Percentiles rank a stretch among this genome's conserved stretches.
Evolutionary conservation across 2,329 filamentous ascomycete genomes (phyloP).

Genomic region (Calonectria pseudoreteaudii): DNA sequence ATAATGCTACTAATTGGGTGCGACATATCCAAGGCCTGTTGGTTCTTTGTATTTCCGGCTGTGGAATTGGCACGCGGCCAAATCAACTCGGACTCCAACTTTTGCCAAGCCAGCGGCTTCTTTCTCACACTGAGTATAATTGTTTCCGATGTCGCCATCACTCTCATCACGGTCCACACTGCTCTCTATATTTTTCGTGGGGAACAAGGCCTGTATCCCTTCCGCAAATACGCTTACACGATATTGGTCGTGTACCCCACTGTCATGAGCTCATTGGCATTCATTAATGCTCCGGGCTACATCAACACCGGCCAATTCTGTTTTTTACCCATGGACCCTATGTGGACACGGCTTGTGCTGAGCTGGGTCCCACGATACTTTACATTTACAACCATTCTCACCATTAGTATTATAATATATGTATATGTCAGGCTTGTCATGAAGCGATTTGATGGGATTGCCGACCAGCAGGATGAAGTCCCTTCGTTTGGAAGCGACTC

Average conservation of each 20-base stretch:
- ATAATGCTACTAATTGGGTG: conserved; percentile 80
- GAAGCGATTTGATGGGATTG: conserved; percentile 49
- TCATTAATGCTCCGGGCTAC: conserved; percentile 69
- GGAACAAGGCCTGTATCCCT: conserved; percentile 76
- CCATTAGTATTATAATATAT: conserved; percentile 78
- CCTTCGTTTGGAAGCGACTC: conserved; percentile 22
- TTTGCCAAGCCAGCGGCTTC: conserved; percentile 78
- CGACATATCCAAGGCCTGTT: conserved; percentile 77
- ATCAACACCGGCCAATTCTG: conserved; percentile 75
- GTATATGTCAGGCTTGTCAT: conserved; percentile 68
- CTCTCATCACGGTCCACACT: conserved; percentile 80
- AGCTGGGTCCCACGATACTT: conserved; percentile 81
- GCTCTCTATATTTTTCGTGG: conserved; percentile 76
- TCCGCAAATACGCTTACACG: conserved; percentile 69
- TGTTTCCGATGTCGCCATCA: conserved; percentile 76
- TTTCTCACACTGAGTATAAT: conserved; percentile 75
- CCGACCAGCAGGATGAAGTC: conserved; percentile 23
- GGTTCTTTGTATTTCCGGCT: conserved; percentile 74
- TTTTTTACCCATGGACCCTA: conserved; percentile 73
- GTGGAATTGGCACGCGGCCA: conserved; percentile 66
- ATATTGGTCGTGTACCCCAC: conserved; percentile 69
- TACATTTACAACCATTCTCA: conserved; percentile 72
- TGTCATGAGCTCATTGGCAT: conserved; percentile 72
- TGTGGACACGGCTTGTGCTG: conserved; percentile 76
- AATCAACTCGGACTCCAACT: conserved; percentile 62